These are phyloP conservation scores for Piromyces finnis DNA, from an alignment of 192 early-diverging fungal genomes.

Conservation along the genomic window DNA sequence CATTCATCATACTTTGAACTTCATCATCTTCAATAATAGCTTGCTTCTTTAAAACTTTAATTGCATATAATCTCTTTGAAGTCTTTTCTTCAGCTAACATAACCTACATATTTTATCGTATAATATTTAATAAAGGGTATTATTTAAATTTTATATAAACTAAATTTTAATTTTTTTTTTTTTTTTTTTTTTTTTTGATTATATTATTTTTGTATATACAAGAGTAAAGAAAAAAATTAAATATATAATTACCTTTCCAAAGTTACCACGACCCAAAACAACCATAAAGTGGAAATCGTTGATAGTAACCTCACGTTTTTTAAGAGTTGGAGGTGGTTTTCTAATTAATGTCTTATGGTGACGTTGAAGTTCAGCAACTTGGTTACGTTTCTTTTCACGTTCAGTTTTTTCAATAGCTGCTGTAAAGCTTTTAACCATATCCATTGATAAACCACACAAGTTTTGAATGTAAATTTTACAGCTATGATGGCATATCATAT, in stretches of 20 bases:
- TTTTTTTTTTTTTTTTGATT: no score
- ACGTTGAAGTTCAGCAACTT: background rate
- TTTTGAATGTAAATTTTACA: constrained; percentile 78
- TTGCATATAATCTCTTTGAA: constrained; percentile 72
- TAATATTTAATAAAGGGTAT: no score
- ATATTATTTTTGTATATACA: no score
- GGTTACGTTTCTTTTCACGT: background rate
- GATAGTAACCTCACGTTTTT: background rate
- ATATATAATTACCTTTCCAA: no score
- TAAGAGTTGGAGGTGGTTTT: background rate
- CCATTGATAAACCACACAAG: constrained; percentile 79
- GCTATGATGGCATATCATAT: constrained; percentile 58
- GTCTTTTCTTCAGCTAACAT: constrained; percentile 90
- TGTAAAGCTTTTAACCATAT: constrained; percentile 71
- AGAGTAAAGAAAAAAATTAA: no score
- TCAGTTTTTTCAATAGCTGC: constrained; percentile 56
- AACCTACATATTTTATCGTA: no score
- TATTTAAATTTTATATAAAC: no score
- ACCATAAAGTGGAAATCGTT: constrained; percentile 86
- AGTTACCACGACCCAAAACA: constrained; percentile 94
- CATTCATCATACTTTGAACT: constrained; percentile 82
- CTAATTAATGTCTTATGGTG: background rate
- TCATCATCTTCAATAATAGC: constrained; percentile 98
- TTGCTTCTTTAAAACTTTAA: constrained; percentile 97
- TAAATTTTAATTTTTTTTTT: no score